Base-by-base conservation (phyloP, 2,329 filamentous ascomycete genomes). In the Akanthomyces dipterigenus region DNA sequence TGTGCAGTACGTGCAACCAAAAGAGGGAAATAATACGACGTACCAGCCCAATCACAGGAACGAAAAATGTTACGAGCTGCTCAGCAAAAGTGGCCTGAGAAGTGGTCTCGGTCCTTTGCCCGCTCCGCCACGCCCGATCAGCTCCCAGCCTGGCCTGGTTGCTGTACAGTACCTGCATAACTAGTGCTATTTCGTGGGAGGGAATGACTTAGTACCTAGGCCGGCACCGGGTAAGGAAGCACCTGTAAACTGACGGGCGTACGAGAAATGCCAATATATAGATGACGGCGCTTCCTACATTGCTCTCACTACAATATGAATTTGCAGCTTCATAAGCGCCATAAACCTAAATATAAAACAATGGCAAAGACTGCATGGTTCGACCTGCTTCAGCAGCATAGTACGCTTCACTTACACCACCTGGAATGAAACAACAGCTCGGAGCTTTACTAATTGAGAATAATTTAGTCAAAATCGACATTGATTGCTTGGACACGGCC, bases 401-500 rank as follows among this genome's bases (percentile, higher is more conserved):
- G 54, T 62, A 46, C 16, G 45, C 34, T 16, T 24, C 54, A 51
- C 54, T 62, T 45, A 40, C 38, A 49, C 43, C 16, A 16, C n/a
- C n/a, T n/a, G n/a, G 26, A 6, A 12, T 16, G 16, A 20, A n/a
- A n/a, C n/a, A n/a, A n/a, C n/a, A n/a, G n/a, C n/a, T n/a, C n/a
- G n/a, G n/a, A n/a, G n/a, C n/a, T 26, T 6, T 20, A 12, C 11
- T 46, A 18, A 26, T 20, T 49, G 5, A 46, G 43, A 16, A 38
- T 11, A 38, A 24, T 3, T 22, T 28, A 53, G 54, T 62, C 51
- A 62, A 62, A 34, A 53, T 58, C 36, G 54, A 53, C 16, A 53
- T 62, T 31, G 60, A 62, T 26, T 51, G 54, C 60, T 59, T 70
- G 60, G 65, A 70, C 46, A 65, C 67, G 9, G 55, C 61, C 9